phyloP scores from a whole-genome alignment of 2,329 filamentous ascomycete genomes.

The Alternaria tenuissima region DNA sequence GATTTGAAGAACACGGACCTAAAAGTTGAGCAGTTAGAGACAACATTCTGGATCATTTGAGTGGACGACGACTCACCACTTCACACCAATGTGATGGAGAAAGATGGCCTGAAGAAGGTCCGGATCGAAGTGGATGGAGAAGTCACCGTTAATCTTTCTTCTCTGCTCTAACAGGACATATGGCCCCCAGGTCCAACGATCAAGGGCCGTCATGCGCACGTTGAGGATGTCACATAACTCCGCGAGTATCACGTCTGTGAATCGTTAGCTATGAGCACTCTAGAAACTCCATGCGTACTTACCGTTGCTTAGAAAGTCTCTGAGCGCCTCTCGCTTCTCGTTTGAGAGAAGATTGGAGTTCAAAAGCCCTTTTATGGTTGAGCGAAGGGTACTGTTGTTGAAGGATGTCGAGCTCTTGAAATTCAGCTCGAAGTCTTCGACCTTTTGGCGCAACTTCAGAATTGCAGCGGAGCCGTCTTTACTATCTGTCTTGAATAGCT shows the following conservation, averaged over 20 bases:
- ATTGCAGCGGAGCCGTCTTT: conserved; percentile 28
- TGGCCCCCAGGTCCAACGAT: conserved; percentile 43
- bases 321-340: conserved; percentile 45
- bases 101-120: conserved; percentile 46
- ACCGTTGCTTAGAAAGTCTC: conserved; percentile 44
- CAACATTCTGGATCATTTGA: not conserved
- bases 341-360: conserved; percentile 56
- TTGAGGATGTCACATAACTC: conserved; percentile 46
- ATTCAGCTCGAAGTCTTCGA: conserved; percentile 32
- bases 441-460: conserved; percentile 25
- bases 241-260: conserved; percentile 33
- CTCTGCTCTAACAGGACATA: conserved; percentile 40
- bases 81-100: conserved; percentile 43
- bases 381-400: conserved; percentile 44
- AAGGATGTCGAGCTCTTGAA: conserved; percentile 42
- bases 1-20: conserved; percentile 43
- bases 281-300: not conserved
- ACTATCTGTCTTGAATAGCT: conserved; percentile 32
- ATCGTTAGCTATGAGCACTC: not conserved
- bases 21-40: not conserved
- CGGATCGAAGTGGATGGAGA: conserved; percentile 41
- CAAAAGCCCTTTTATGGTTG: conserved; percentile 56
- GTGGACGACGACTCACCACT: conserved; percentile 21
- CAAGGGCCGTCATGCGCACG: conserved; percentile 39
- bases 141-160: conserved; percentile 40